Evolutionary conservation across 441 rosid species (phyloP), one percentile per base, ranked within the genome.

Genomic region (Eutrema salsugineum): DNA sequence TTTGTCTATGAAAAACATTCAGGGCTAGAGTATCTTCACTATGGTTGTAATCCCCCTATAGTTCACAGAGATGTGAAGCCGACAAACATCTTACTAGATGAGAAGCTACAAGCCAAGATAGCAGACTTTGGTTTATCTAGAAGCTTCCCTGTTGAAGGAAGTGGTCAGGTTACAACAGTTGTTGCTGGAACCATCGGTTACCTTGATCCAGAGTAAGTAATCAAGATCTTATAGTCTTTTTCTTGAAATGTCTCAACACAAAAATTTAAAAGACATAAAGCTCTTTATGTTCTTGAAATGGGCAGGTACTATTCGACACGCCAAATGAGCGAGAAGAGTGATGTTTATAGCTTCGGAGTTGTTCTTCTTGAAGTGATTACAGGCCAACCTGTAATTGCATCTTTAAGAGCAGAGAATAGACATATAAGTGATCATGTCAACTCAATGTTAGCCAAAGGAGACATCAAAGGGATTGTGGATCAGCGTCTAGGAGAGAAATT

Each of bases 41-140:
- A 24, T 1, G 78, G 79, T 1, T 78, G 79, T 39, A 78, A 76
- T 7, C 82, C 84, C 20, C 81, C 82, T 2, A 80, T 73, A 27
- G 57, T 78, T 7, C 81, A 78, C 50, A 63, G 84, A 70, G 84
- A 80, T 74, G 77, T 83, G 46, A 78, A 78, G 65, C 59, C 81
- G 0, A 15, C 77, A 51, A 80, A 48, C 73, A 78, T 80, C 48
- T 70, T 83, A 32, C 35, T 79, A 9, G 75, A 38, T 6, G 75
- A 70, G 27, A 67, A 79, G 6, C 48, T 73, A 11, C 73, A 78
- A 8, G 83, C 81, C 1, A 83, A 80, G 57, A 56, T 69, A 8
- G 57, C 66, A 0, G 73, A 69, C 47, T 57, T 69, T 6, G 48
- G 66, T 12, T 48, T 78, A 33, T 77, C 86, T 1, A 70, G 69